Percentiles rank a stretch among this genome's conserved stretches.
Evolutionary conservation across 75 land plant genomes (phyloP).

Genomic region (Chamaecyparis obtusa): DNA sequence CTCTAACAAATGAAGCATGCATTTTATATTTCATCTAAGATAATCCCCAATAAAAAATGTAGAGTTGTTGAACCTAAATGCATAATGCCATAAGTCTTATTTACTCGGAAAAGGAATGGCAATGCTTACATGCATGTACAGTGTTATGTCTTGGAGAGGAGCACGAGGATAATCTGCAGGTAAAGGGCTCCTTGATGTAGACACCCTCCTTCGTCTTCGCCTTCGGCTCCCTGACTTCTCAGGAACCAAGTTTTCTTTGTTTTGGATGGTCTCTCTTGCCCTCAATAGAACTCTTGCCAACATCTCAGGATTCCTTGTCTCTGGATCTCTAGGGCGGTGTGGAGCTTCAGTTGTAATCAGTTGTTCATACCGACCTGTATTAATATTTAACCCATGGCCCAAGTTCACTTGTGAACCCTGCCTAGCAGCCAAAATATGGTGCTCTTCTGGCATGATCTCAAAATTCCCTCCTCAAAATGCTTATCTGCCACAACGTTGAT

Average conservation of each 20-base stretch:
- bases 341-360: background rate
- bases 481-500: background rate
- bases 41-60: too few relatives aligned
- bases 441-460: background rate
- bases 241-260: background rate
- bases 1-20: background rate
- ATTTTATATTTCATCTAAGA: background rate
- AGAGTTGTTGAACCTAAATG: too few relatives aligned
- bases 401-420: background rate
- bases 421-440: background rate
- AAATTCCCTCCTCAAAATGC: background rate
- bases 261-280: background rate
- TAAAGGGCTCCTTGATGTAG: conserved; percentile 15
- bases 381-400: background rate
- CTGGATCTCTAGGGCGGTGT: background rate
- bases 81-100: too few relatives aligned
- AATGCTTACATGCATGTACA: too few relatives aligned
- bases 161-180: conserved; percentile 21
- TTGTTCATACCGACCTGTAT: background rate
- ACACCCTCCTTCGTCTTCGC: background rate
- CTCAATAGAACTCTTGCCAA: background rate
- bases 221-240: background rate
- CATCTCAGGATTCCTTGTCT: background rate
- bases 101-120: too few relatives aligned
- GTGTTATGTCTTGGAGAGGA: conserved; percentile 30